Percentiles rank a stretch among this genome's conserved stretches.
These are phyloP conservation scores for Phytophthora fragariaefolia DNA, from an alignment of 352 stramenopile genomes.

Conservation along the genomic window DNA sequence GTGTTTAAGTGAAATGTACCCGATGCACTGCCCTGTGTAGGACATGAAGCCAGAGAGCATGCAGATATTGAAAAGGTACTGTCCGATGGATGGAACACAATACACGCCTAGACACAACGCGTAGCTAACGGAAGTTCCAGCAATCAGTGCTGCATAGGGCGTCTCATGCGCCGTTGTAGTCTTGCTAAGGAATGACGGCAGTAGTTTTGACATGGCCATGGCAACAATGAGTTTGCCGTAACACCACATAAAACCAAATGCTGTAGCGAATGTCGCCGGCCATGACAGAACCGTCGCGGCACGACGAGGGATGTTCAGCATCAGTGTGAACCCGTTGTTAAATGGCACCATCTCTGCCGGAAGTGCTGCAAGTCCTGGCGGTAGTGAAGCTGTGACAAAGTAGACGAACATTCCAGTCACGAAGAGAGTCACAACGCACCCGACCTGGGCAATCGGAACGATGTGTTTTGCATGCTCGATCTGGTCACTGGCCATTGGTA, in stretches of 20 bases:
- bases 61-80: slow-evolving; percentile 45
- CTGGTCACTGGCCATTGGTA: slow-evolving; percentile 43
- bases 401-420: slow-evolving; percentile 42
- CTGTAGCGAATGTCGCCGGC: slow-evolving; percentile 57
- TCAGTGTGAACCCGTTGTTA: slow-evolving; percentile 39
- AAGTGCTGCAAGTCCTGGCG: slow-evolving; percentile 35
- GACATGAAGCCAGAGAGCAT: slow-evolving; percentile 46
- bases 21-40: slow-evolving; percentile 50
- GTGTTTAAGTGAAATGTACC: slow-evolving; percentile 52
- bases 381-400: slow-evolving; percentile 43
- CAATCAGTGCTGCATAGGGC: slow-evolving; percentile 33
- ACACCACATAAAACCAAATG: slow-evolving; percentile 63
- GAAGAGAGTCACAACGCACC: slow-evolving; percentile 50
- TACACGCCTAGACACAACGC: slow-evolving; percentile 43
- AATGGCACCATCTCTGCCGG: slow-evolving; percentile 36
- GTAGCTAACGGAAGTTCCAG: slow-evolving; percentile 40
- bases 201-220: slow-evolving; percentile 52
- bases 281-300: slow-evolving; percentile 47
- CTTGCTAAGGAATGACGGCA: slow-evolving; percentile 40
- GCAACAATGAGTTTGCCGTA: slow-evolving; percentile 59
- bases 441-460: slow-evolving; percentile 51
- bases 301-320: slow-evolving; percentile 31
- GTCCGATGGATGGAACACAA: slow-evolving; percentile 26
- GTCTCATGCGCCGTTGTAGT: slow-evolving; percentile 22
- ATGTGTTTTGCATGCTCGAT: slow-evolving; percentile 46